Base-by-base conservation (phyloP, 1,284 basidiomycete species). In the Thelephora terrestris region DNA sequence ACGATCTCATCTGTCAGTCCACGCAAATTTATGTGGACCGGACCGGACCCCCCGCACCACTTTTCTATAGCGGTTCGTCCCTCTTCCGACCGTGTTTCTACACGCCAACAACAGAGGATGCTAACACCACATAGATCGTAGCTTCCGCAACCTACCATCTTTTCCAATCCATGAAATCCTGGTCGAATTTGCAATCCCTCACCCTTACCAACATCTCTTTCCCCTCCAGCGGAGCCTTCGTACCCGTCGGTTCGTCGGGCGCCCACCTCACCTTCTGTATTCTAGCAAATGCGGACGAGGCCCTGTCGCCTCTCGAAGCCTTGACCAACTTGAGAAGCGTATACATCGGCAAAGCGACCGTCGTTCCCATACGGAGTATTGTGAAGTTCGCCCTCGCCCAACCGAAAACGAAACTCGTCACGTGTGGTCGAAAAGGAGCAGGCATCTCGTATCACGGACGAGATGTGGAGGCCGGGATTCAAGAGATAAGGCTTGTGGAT, bases 11-110 rank as follows among this genome's bases (percentile, higher is more conserved):
- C 32, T 36, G 27, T 25, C 46, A 80, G 78, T 50, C 74, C 77
- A 34, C 63, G 59, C 47, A 58, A 53, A 17, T 78, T 81, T 53
- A 61, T 62, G 18, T 81, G 79, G 79, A 71, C 65, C 27, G 75
- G 78, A 5, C 76, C 75, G 5, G 76, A 78, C 53, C 76, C 78
- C 25, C 70, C 69, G 17, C 76, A 79, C 53, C 74, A 79, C 55
- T 78, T 78, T 57, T 78, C 77, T 1, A 76, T 66, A 16, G 75
- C 78, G 17, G 78, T 78, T 56, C 56, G 74, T 65, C 24, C 29
- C 14, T 34, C 29, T 3, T 10, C 9, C 12, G 14, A 6, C 29
- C 29, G 6, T 14, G 29, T 32, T 6, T 12, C 29, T 12, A 12
- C 29, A 14, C 14, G 3, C 3, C 12, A 6, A 12, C 29, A 14